Conservation (phyloP, 1,284 basidiomycete genomes). For the Pascua sp. region DNA sequence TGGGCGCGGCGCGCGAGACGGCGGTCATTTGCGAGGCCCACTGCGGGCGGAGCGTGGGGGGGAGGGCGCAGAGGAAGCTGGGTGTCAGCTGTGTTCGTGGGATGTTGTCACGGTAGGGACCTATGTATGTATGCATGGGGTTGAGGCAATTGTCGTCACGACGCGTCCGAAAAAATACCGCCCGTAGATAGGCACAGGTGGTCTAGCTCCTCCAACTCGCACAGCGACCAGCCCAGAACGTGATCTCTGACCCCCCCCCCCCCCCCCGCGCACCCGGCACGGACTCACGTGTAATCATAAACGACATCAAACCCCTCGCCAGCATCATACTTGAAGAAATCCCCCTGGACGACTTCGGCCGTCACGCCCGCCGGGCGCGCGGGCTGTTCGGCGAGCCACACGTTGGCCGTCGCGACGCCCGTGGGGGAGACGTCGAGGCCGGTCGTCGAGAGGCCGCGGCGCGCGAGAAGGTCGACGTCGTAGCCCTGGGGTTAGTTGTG, state of each 20-base stretch:
- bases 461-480: constrained; percentile 59
- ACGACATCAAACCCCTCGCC: constrained; percentile 57
- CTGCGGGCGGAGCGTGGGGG: constrained; percentile 55
- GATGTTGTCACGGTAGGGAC: constrained; percentile 1
- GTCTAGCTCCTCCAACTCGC: too few relatives aligned
- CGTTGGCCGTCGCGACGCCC: constrained; percentile 56
- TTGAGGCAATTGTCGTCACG: too few relatives aligned
- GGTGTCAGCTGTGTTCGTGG: constrained; percentile 7
- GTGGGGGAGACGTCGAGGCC: constrained; percentile 61
- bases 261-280: too few relatives aligned
- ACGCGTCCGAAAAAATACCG: too few relatives aligned
- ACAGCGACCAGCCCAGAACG: too few relatives aligned
- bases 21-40: constrained; percentile 61
- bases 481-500: constrained; percentile 61
- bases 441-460: constrained; percentile 54
- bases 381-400: constrained; percentile 46
- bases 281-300: constrained; percentile 65
- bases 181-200: too few relatives aligned
- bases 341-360: constrained; percentile 49
- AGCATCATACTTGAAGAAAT: constrained; percentile 58
- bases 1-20: constrained; percentile 60
- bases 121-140: neutral
- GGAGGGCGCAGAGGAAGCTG: constrained; percentile 70
- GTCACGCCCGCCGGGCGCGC: constrained; percentile 7
- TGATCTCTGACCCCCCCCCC: too few relatives aligned